A percentile compares a stretch with the other conserved stretches of the same genome.
Conservation (phyloP, 75 land plant genomes). For the Isoetes taiwanensis region DNA sequence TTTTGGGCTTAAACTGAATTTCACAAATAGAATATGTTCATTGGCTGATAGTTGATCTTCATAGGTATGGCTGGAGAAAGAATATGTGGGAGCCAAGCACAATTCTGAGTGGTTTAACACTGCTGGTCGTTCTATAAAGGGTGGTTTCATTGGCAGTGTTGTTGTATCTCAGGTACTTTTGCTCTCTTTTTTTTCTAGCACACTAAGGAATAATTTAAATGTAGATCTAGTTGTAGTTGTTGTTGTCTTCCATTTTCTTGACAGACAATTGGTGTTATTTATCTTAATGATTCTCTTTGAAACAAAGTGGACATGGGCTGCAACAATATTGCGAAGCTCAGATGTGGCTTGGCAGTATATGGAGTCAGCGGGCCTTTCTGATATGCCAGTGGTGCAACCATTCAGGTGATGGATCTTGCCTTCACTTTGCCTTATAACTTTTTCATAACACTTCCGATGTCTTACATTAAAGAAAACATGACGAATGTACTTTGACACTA, state of each 20-base stretch:
- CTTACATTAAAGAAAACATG: too few species aligned
- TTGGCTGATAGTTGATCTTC: neutral
- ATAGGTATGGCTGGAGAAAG: slow-evolving; percentile 92
- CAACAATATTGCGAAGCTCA: slow-evolving; percentile 96
- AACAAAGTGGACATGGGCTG: slow-evolving; percentile 97
- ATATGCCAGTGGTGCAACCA: slow-evolving; percentile 98
- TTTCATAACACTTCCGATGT: too few species aligned
- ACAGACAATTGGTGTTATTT: too few species aligned
- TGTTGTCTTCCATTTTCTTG: too few species aligned
- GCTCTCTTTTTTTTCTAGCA: neutral
- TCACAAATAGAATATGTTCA: neutral
- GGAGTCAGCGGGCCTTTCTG: slow-evolving; percentile 97
- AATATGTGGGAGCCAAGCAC: slow-evolving; percentile 74
- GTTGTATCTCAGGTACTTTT: slow-evolving; percentile 82
- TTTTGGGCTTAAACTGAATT: neutral
- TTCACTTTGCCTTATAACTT: too few species aligned
- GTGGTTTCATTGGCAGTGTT: slow-evolving; percentile 97
- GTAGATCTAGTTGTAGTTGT: too few species aligned
- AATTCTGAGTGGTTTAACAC: slow-evolving; percentile 99
- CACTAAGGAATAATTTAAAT: too few species aligned
- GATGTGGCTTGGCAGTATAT: slow-evolving; percentile 96
- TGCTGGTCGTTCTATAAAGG: slow-evolving; percentile 85
- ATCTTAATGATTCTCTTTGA: neutral
- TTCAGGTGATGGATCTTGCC: slow-evolving; percentile 44
- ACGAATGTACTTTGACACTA: too few species aligned